Evolutionary conservation across 2,329 filamentous ascomycete genomes (phyloP), one percentile per base, ranked within the genome.

Genomic region (Colletotrichum tropicicola): DNA sequence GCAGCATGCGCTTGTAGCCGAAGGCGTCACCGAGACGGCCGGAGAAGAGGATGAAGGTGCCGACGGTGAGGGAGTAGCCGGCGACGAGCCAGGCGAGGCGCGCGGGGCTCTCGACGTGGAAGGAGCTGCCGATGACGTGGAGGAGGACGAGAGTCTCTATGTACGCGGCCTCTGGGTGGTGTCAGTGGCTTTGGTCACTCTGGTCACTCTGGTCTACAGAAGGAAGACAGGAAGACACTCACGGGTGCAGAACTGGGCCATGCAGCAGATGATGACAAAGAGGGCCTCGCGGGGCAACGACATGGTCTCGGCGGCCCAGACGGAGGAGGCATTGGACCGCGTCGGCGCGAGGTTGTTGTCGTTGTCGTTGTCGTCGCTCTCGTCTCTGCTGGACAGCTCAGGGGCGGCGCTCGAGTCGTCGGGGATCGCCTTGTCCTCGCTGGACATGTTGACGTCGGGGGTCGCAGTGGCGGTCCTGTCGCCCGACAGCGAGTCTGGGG

Each of bases 11-110:
- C 71, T 86, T 87, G 73, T 89, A 83, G 1, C 88, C 88, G 63
- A 85, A 88, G 2, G 86, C 74, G 49, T 88, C 86, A 3, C 88
- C 88, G 3, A 90, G 73, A 0, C 88, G 81, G 4, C 87, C 87
- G 4, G 83, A 83, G 5, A 87, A 77, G 6, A 90, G 78, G 43
- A 90, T 85, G 68, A 89, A 89, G 1, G 87, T 85, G 17, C 87
- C 87, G 10, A 80, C 79, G 9, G 80, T 87, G 68, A 89, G 73
- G 8, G 79, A 82, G 71, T 89, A 91, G 2, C 85, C 86, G 2
- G 86, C 87, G 12, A 87, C 79, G 49, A 85, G 82, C 87, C 87
- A 89, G 47, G 80, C 81, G 15, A 88, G 75, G n/a, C 81, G 73
- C 6, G 80, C 82, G 6, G 62, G 62, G 17, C 51, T 56, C 15